Percentiles rank a stretch among this genome's conserved stretches.
phyloP scores from a whole-genome alignment of 179 eudicot genomes.

The Actinidia chinensis region DNA sequence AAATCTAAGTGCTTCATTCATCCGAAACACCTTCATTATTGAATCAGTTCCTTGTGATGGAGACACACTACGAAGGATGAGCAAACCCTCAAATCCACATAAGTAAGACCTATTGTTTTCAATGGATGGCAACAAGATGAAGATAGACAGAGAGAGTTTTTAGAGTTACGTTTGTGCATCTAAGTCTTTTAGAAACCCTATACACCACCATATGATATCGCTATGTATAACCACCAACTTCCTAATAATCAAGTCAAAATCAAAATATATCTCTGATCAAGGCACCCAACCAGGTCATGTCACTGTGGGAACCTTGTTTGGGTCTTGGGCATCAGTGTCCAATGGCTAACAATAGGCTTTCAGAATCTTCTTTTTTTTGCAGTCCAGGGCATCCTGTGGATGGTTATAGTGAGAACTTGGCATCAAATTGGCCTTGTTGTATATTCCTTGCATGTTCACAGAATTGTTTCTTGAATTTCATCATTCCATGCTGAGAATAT shows the following conservation, averaged over 20 bases:
- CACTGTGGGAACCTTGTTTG: not conserved
- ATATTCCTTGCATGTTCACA: not conserved
- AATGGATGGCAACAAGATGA: not conserved
- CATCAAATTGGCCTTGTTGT: not conserved
- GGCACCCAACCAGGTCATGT: too few relatives aligned
- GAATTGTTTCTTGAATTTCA: too few relatives aligned
- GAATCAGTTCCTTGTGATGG: not conserved
- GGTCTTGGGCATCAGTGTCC: not conserved
- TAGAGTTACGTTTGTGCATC: not conserved
- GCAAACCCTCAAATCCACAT: not conserved
- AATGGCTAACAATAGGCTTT: not conserved
- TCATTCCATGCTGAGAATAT: too few relatives aligned
- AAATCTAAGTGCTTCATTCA: not conserved
- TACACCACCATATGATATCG: not conserved
- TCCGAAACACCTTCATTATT: not conserved
- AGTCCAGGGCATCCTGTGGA: not conserved
- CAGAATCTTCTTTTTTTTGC: not conserved
- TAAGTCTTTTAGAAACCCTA: not conserved
- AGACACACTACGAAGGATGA: not conserved
- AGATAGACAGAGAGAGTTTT: not conserved
- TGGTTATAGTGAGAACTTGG: not conserved
- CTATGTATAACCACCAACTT: not conserved
- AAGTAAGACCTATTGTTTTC: not conserved
- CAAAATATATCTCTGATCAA: not conserved
- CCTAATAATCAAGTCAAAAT: not conserved